Evolutionary conservation across 139 green algal genomes (phyloP), one percentile per base, ranked within the genome.

Genomic region (Chlorella sp.): DNA sequence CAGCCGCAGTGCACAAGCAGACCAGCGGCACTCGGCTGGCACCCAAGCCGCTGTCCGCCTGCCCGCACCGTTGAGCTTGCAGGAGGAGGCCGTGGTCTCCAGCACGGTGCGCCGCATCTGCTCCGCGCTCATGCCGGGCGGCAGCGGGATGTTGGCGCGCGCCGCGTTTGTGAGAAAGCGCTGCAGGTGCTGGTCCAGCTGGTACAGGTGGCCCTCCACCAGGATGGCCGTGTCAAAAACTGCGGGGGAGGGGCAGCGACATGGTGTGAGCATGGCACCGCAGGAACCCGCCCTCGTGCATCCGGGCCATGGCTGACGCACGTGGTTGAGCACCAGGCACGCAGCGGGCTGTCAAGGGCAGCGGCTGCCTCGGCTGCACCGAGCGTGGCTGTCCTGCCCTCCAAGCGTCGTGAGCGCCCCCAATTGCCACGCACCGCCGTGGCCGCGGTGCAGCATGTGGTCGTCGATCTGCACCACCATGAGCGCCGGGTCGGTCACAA

Each of bases 391-490:
- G n/a, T n/a, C n/a, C n/a, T n/a, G n/a, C n/a, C n/a, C n/a, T n/a
- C n/a, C n/a, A n/a, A n/a, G n/a, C n/a, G n/a, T n/a, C n/a, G n/a
- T n/a, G n/a, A n/a, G n/a, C n/a, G n/a, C n/a, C n/a, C n/a, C n/a
- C n/a, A n/a, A n/a, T n/a, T n/a, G n/a, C n/a, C 3, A 26, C 76
- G 8, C 76, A 82, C 76, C 77, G 22, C 82, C 94, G 73, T 99
- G 93, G 17, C 96, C 96, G 19, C 92, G 85, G 88, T 97, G 92
- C 22, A 97, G 87, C 89, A 98, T 93, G 86, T 97, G 94, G 86
- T 99, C 97, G 85, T 98, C 95, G 28, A 97, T 81, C 74, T 92
- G 88, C 40, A 97, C 73, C 9, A 95, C 68, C 92, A 98, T 96
- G 30, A 95, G 83, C 14, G 86, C 89, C 0, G 95, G 94, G 41